Base-by-base conservation (phyloP, 2,329 filamentous ascomycete genomes). In the Paraphaeosphaeria sporulosa region DNA sequence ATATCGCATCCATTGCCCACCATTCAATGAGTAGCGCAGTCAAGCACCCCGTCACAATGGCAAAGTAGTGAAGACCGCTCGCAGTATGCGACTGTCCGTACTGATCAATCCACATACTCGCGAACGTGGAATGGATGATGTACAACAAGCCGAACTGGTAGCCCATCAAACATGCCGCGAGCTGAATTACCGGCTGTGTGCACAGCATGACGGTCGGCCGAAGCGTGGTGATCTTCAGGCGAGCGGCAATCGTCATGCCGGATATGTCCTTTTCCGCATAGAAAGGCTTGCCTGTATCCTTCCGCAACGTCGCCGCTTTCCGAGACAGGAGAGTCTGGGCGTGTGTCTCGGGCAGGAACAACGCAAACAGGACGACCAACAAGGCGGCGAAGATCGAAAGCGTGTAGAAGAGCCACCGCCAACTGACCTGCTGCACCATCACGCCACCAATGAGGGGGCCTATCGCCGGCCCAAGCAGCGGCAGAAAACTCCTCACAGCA, bases 1-100 rank as follows among this genome's bases (percentile, higher is more conserved):
- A 84, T 61, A 84, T 78, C 19, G 74, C 69, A 64, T 84, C 82
- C 66, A 79, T 84, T 19, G 82, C 62, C 5, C 74, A 80, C 12
- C 80, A 80, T 59, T 75, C 78, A 53, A 55, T 72, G 65, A 68
- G 60, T 12, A 63, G 44, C 17, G 65, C 71, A 12, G 82, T 69
- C 40, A 86, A 78, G 71, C 88, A 88, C 5, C 89, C 89, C 0
- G 87, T 55, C 0, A 86, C 85, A 1, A 85, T 81, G 2, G 87
- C 85, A 42, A 89, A 43, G 48, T 70, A 70, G 48, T 71, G 63
- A 3, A 71, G 36, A 12, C 66, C 63, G 34, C 63, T 66, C 5
- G 55, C 58, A 13, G 56, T 44, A 17, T 56, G 17, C 15, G 64
- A 62, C 43, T 65, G 63, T 7, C 53, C 15, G 50, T 71, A 71